Base-by-base conservation (phyloP, 1,284 basidiomycete species). In the Marasmius fiardii region DNA sequence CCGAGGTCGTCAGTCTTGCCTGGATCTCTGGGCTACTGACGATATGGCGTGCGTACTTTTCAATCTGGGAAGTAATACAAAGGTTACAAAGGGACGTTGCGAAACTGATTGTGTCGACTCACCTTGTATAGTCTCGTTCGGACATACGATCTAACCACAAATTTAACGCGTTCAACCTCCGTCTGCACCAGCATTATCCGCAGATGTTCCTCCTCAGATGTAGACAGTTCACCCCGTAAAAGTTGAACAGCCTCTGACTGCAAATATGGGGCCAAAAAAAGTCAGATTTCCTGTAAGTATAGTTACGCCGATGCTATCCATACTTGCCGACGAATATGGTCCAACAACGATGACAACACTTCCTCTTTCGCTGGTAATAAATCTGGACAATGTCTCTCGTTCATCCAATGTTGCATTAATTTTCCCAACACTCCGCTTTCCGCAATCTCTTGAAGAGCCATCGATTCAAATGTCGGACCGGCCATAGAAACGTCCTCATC, bases 151-250 rank as follows among this genome's bases (percentile, higher is more conserved):
- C 93, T 74, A 21, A 95, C 84, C 57, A 95, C 82, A 66, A 92
- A 97, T 71, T 93, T 94, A 64, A 93, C 90, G 43, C 94, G 82
- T 69, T 97, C 94, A 65, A 95, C 85, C 71, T 97, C 94, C 0
- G 92, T 94, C 71, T 95, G 92, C 0, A 93, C 93, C 47, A 96
- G 85, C 75, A 93, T 88, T 43, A 95, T 89, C 60, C 92, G 80
- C 62, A 94, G 89, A 66, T 97, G 93, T 61, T 96, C 93, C 60
- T 95, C 93, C 65, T 95, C 92, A 1, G 86, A 89, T 1, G 90
- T 87, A 35, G 83, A 79, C 0, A 90, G 88, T 67, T 95, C 92
- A 24, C 83, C 82, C 5, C 88, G 80, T 23, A 95, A 73, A 18
- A 86, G 70, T 61, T 87, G 84, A 0, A 89, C 83, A 24, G 79